A percentile compares a stretch with the other conserved stretches of the same genome.
These are phyloP conservation scores for Phytomonas francai DNA, from an alignment of 208 protist species.

Conservation along the genomic window DNA sequence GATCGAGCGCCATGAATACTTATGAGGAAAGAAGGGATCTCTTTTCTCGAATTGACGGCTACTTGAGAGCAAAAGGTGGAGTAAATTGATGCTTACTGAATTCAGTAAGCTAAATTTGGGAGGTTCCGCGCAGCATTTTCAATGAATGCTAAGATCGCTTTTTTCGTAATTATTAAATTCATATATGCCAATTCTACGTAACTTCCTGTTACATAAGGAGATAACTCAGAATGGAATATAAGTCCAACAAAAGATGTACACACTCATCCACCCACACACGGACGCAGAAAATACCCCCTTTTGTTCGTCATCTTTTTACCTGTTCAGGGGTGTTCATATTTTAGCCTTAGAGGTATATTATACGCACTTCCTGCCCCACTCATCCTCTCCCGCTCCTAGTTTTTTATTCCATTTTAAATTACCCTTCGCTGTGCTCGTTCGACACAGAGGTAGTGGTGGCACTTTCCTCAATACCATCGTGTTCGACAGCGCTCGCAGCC, in stretches of 20 bases:
- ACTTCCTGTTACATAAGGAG: neutral
- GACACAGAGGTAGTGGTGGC: neutral
- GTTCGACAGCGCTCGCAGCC: neutral
- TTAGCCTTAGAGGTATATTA: neutral
- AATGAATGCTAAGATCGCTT: neutral
- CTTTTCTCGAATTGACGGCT: neutral
- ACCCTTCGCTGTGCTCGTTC: neutral
- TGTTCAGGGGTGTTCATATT: neutral
- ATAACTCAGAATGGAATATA: neutral
- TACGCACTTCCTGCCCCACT: neutral
- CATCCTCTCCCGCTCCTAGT: neutral
- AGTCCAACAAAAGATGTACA: neutral
- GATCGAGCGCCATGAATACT: conserved; percentile 14
- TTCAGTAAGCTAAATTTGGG: neutral
- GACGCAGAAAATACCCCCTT: neutral
- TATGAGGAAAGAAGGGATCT: neutral
- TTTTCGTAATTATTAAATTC: neutral
- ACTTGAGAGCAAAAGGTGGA: conserved; percentile 1
- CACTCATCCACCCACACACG: neutral
- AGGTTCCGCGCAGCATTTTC: neutral
- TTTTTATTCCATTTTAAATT: neutral
- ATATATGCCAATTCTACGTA: neutral
- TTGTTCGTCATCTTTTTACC: neutral
- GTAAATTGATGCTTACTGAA: neutral
- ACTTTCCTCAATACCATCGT: neutral